Conservation (phyloP, 192 early-diverging fungal species). For the Coemansia sp. region DNA sequence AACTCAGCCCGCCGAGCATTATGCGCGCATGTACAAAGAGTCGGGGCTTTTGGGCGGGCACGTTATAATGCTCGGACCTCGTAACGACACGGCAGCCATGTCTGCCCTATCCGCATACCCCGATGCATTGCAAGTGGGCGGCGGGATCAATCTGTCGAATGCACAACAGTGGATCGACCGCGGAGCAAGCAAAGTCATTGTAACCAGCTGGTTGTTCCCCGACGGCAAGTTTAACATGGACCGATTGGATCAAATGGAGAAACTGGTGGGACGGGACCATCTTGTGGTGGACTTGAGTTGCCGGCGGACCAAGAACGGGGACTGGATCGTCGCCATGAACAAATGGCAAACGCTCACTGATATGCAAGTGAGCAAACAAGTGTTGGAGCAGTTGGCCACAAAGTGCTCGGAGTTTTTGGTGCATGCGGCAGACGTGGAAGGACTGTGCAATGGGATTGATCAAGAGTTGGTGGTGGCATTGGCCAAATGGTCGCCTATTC, state of each 20-base stretch:
- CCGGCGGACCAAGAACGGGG: constrained; percentile 54
- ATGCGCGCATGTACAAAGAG: constrained; percentile 75
- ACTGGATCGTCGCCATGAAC: constrained; percentile 97
- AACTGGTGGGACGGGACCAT: constrained; percentile 56
- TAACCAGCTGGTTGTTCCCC: constrained; percentile 95
- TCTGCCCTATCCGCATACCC: constrained; percentile 87
- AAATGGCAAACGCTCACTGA: constrained; percentile 97
- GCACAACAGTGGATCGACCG: constrained; percentile 81
- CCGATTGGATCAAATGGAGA: constrained; percentile 57
- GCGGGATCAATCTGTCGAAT: constrained; percentile 87
- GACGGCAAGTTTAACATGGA: constrained; percentile 65
- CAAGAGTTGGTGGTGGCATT: constrained; percentile 74
- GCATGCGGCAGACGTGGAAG: constrained; percentile 98
- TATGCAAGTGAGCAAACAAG: constrained; percentile 68
- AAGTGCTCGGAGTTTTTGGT: constrained; percentile 90
- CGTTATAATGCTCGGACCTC: constrained; percentile 91
- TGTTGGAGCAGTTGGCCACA: constrained; percentile 58
- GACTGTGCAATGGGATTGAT: constrained; percentile 93
- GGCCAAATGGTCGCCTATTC: constrained; percentile 83
- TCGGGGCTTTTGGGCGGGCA: constrained; percentile 80
- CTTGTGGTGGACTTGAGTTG: constrained; percentile 77
- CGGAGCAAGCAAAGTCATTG: constrained; percentile 93
- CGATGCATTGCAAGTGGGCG: constrained; percentile 86
- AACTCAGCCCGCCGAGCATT: constrained; percentile 73
- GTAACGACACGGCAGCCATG: constrained; percentile 82